phyloP scores from a whole-genome alignment of 352 stramenopile species.

The Thraustotheca clavata region DNA sequence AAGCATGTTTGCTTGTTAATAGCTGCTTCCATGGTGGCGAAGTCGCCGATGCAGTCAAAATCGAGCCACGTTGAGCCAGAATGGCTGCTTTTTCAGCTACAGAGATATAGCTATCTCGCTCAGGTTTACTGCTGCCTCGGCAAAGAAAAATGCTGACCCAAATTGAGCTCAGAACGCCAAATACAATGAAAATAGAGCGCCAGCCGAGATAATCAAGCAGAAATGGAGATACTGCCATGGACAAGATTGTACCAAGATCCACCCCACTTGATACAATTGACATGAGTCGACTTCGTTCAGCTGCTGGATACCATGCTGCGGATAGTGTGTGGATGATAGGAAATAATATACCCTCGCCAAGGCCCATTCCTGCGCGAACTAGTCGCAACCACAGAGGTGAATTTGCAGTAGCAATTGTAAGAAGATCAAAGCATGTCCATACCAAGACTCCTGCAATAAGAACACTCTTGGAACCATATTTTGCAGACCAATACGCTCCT shows the following conservation, averaged over 20 bases:
- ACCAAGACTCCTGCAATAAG: conserved; percentile 64
- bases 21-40: conserved; percentile 25
- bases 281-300: conserved; percentile 74
- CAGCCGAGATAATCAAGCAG: conserved; percentile 61
- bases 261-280: conserved; percentile 72
- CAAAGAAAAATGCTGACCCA: conserved; percentile 57
- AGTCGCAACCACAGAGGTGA: conserved; percentile 1
- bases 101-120: conserved; percentile 56
- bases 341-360: conserved; percentile 82
- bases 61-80: conserved; percentile 42
- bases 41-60: background rate
- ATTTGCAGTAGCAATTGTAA: background rate
- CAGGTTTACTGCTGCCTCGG: conserved; percentile 55
- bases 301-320: conserved; percentile 71
- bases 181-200: conserved; percentile 70
- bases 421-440: conserved; percentile 62
- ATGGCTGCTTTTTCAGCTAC: conserved; percentile 55
- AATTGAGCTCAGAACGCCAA: conserved; percentile 65
- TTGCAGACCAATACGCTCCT: conserved; percentile 59
- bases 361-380: conserved; percentile 46
- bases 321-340: conserved; percentile 82
- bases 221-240: conserved; percentile 64
- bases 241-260: conserved; percentile 74
- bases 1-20: conserved; percentile 53
- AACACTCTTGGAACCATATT: conserved; percentile 63